A percentile compares a stretch with the other conserved stretches of the same genome.
phyloP scores from a whole-genome alignment of 2,329 filamentous ascomycete species.

The Colletotrichum gloeosporioides region DNA sequence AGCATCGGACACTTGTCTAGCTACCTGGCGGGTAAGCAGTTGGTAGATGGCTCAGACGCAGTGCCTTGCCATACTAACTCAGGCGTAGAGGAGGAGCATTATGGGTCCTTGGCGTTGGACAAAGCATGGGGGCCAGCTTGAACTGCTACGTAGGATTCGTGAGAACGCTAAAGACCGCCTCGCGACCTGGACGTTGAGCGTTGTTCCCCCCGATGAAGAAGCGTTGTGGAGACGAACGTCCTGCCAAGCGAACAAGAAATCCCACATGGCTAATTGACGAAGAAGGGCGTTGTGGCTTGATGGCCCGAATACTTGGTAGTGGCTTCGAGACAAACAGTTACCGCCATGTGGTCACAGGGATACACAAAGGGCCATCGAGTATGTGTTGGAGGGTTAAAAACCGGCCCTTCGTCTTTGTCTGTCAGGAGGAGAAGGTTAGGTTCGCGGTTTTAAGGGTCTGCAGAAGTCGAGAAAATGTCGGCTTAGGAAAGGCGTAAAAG shows the following conservation, averaged over 20 bases:
- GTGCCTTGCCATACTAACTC: neutral
- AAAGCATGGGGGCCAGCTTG: slow-evolving; percentile 1
- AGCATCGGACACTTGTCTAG: neutral
- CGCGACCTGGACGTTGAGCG: neutral
- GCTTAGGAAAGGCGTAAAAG: neutral
- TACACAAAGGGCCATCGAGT: neutral
- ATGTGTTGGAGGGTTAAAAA: neutral
- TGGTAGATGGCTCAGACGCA: neutral
- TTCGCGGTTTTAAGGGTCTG: neutral
- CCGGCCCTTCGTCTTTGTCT: neutral
- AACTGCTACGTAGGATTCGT: neutral
- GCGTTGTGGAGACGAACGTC: neutral
- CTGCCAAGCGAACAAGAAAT: neutral
- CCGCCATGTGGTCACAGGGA: neutral
- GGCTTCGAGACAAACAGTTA: neutral
- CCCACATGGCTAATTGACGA: neutral
- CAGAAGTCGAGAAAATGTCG: neutral
- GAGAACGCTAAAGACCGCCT: neutral
- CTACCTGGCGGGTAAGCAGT: neutral
- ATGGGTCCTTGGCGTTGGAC: neutral
- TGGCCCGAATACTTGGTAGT: neutral
- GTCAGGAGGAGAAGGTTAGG: neutral
- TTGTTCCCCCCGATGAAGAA: neutral
- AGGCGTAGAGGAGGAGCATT: neutral
- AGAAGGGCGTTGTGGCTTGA: neutral